Conservation (phyloP, 2,329 filamentous ascomycete genomes). For the Phoma sp. region DNA sequence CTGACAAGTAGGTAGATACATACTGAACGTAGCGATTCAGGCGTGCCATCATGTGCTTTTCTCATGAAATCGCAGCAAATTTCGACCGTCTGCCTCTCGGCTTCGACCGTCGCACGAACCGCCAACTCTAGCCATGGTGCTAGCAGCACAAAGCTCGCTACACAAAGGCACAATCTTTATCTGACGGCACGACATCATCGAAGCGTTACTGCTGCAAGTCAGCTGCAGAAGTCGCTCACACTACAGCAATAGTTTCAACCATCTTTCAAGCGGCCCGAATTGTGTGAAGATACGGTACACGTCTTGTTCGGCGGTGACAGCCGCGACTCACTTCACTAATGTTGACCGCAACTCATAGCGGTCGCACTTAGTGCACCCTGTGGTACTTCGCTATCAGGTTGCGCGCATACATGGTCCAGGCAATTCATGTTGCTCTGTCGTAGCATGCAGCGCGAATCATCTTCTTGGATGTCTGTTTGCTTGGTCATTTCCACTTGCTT, state of each 20-base stretch:
- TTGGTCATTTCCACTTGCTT: slow-evolving; percentile 5
- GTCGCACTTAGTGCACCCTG: neutral
- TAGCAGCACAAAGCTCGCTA: slow-evolving; percentile 1
- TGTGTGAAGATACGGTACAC: neutral
- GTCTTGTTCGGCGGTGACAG: neutral
- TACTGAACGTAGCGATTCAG: neutral
- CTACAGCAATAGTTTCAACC: slow-evolving; percentile 5
- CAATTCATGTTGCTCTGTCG: neutral
- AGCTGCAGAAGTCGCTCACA: slow-evolving; percentile 8
- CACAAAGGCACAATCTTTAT: neutral
- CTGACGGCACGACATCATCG: slow-evolving; percentile 2
- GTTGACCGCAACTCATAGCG: neutral
- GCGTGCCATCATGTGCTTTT: neutral
- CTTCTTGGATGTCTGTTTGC: neutral
- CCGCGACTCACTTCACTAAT: neutral
- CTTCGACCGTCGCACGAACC: neutral
- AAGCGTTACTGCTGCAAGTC: slow-evolving; percentile 11
- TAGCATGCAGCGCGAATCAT: no score
- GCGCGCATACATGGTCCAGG: neutral
- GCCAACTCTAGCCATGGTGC: neutral
- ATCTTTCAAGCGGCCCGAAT: slow-evolving; percentile 9
- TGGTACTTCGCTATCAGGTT: neutral
- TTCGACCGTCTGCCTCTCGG: neutral
- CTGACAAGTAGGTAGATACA: neutral
- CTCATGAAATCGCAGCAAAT: neutral